Percentiles rank a stretch among this genome's conserved stretches.
phyloP scores from a whole-genome alignment of 345 rosid genomes.

The Populus tremula region DNA sequence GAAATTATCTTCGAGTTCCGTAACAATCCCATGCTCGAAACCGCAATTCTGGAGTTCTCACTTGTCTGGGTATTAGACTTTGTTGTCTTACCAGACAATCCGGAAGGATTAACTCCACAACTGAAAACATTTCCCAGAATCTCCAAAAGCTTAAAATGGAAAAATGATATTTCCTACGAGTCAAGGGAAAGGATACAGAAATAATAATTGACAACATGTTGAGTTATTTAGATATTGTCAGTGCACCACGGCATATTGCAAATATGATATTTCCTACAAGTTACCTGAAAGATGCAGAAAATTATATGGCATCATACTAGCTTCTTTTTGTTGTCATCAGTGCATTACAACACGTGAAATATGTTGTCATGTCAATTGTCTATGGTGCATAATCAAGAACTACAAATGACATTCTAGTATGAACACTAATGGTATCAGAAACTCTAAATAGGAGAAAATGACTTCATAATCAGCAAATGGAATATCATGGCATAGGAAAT shows the following conservation, averaged over 20 bases:
- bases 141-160: conserved; percentile 2
- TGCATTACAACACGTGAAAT: neutral
- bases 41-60: conserved; percentile 24
- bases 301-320: too few relatives aligned
- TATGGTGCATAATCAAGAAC: neutral
- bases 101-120: conserved; percentile 36
- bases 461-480: neutral
- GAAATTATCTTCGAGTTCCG: conserved; percentile 33
- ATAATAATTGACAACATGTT: too few relatives aligned
- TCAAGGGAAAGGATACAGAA: too few relatives aligned
- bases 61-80: conserved; percentile 15
- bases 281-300: too few relatives aligned
- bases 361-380: neutral
- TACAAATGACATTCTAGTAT: neutral
- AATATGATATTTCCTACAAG: too few relatives aligned
- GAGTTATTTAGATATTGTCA: too few relatives aligned
- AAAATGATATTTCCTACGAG: neutral
- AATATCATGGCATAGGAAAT: neutral
- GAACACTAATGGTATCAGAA: conserved; percentile 2
- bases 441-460: neutral
- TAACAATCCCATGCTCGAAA: conserved; percentile 36
- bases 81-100: conserved; percentile 39
- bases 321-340: too few relatives aligned
- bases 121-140: conserved; percentile 30
- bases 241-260: too few relatives aligned